These are phyloP conservation scores for Leccinum colubrinum DNA, from an alignment of 1,284 basidiomycete species.

Conservation along the genomic window DNA sequence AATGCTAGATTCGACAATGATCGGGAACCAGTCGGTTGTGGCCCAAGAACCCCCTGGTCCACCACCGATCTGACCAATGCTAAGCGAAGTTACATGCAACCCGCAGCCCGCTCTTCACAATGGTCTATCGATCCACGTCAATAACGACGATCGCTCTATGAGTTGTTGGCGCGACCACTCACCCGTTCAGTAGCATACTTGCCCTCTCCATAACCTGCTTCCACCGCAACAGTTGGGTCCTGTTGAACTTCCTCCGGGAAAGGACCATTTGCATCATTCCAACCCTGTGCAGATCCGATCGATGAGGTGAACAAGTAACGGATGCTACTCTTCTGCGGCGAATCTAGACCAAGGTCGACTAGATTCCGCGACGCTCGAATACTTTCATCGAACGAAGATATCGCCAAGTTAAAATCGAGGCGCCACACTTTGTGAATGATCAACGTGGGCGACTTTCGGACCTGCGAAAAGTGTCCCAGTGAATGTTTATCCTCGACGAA, in stretches of 20 bases:
- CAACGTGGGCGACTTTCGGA: neutral
- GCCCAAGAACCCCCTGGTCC: slow-evolving; percentile 12
- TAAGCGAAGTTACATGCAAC: slow-evolving; percentile 18
- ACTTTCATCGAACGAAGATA: slow-evolving; percentile 38
- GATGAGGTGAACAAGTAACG: slow-evolving; percentile 35
- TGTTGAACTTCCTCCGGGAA: slow-evolving; percentile 29
- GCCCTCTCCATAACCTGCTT: slow-evolving; percentile 25
- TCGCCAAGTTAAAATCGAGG: slow-evolving; percentile 41
- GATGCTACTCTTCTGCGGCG: neutral
- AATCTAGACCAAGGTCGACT: slow-evolving; percentile 33
- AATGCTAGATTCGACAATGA: slow-evolving; percentile 29
- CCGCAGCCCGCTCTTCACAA: neutral
- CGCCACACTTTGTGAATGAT: slow-evolving; percentile 35
- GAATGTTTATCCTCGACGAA: neutral
- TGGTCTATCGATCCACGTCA: neutral
- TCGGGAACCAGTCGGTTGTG: slow-evolving; percentile 22
- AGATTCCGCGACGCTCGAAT: slow-evolving; percentile 36
- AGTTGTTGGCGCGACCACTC: slow-evolving; percentile 1
- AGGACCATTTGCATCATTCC: slow-evolving; percentile 20
- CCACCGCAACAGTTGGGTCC: slow-evolving; percentile 17
- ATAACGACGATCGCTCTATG: neutral
- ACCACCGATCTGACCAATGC: slow-evolving; percentile 33
- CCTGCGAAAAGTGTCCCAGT: neutral
- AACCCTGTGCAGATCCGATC: slow-evolving; percentile 23
- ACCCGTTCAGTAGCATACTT: slow-evolving; percentile 30